Evolutionary conservation across 768 basidiomycete genomes (phyloP), one percentile per base, ranked within the genome.

Genomic region (Asterophora parasitica): DNA sequence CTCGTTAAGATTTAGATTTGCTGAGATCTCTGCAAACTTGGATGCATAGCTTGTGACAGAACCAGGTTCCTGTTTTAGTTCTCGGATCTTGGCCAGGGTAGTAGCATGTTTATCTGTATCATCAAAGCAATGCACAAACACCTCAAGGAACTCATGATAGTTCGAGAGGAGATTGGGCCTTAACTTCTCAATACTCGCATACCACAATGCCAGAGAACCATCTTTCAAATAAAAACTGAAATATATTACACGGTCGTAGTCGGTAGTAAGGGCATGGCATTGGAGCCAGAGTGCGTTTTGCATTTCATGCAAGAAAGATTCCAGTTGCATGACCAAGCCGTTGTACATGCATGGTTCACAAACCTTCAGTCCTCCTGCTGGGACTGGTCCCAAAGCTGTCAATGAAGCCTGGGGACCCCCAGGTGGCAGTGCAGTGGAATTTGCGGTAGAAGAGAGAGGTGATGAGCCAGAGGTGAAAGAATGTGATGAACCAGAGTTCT

Each of bases 21-120:
- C 36, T 9, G 15, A 3, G 19, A 37, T 37, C 19, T 37, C 36
- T 3, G 9, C 12, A 10, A 10, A 37, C 9, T 13, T 4, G 6
- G 36, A 37, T 13, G n/a, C 36, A 15, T 20, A 31, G 12, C 9
- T 31, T 3, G 30, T 8, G 12, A 12, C 30, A 3, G 30, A 31
- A 9, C 30, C 30, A 12, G 30, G 30, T 15, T 41, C 39, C 17
- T 41, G 39, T 12, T 41, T 41, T 4, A 41, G 39, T 15, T 27
- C 10, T 10, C 19, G 13, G 12, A 41, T 15, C 19, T 41, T 41
- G 10, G 39, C 39, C 17, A 41, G 39, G 39, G 39, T 12, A 8
- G 39, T 41, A n/a, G 26, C 39, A 12, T 41, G 39, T 27, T 41
- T 41, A 27, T 41, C 39, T 4, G 39, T 26, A 41, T 41, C 39